Conservation (phyloP, 495 filamentous ascomycete species). For the Talaromyces adpressus region DNA sequence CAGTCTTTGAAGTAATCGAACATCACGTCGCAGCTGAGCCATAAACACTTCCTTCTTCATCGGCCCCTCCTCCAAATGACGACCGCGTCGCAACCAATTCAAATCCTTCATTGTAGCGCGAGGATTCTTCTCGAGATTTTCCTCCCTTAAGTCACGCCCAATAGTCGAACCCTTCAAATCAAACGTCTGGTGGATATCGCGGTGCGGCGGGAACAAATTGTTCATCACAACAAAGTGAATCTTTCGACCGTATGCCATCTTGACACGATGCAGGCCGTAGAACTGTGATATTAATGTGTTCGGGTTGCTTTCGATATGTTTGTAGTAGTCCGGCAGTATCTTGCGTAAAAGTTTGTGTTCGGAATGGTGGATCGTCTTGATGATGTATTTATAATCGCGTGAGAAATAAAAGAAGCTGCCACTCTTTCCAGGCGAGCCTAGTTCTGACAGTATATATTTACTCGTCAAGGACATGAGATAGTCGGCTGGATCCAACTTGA, state of each 20-base stretch:
- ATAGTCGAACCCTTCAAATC: constrained; percentile 97
- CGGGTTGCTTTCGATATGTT: constrained; percentile 87
- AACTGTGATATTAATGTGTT: constrained; percentile 97
- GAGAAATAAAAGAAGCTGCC: constrained; percentile 99
- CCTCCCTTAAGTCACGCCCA: constrained; percentile 83
- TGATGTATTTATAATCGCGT: constrained; percentile 99
- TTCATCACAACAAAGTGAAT: constrained; percentile 99
- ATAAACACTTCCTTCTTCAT: constrained; percentile 80
- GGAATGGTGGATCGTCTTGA: constrained; percentile 97
- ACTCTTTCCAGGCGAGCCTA: constrained; percentile 96
- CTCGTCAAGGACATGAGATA: constrained; percentile 98
- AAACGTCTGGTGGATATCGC: constrained; percentile 95
- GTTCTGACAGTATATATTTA: constrained; percentile 96
- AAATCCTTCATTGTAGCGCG: constrained; percentile 92
- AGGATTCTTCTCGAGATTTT: constrained; percentile 80
- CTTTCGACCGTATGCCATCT: constrained; percentile 96
- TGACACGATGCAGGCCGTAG: constrained; percentile 95
- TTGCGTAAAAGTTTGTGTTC: constrained; percentile 94
- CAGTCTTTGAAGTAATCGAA: constrained; percentile 72
- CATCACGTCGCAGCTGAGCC: constrained; percentile 81
- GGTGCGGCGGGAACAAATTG: constrained; percentile 95
- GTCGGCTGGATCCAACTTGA: constrained; percentile 90
- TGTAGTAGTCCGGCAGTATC: constrained; percentile 88
- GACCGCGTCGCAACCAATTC: constrained; percentile 86
- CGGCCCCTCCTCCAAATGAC: constrained; percentile 80